Percentiles rank a stretch among this genome's conserved stretches.
Evolutionary conservation across 768 basidiomycete species (phyloP).

Genomic region (Pleurotus ostreatus): DNA sequence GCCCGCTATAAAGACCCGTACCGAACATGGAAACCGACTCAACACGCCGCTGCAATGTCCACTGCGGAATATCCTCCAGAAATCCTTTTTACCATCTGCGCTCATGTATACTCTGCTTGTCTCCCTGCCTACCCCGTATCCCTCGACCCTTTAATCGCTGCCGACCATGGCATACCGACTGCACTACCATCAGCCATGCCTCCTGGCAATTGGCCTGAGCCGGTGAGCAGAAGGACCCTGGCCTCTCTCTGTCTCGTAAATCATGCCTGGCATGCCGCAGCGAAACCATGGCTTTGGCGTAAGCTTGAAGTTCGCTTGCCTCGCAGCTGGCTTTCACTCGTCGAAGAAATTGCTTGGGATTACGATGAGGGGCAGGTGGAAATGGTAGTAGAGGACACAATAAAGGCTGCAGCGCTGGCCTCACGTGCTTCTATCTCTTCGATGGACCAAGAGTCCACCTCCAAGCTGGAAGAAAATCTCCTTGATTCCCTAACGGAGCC

Average conservation of each 20-base stretch:
- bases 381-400: slow-evolving; percentile 49
- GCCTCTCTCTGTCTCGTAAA: slow-evolving; percentile 73
- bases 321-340: slow-evolving; percentile 77
- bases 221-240: slow-evolving; percentile 59
- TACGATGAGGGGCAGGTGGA: slow-evolving; percentile 49
- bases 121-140: slow-evolving; percentile 52
- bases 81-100: slow-evolving; percentile 68
- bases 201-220: slow-evolving; percentile 65
- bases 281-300: slow-evolving; percentile 87
- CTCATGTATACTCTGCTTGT: slow-evolving; percentile 63
- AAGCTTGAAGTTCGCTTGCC: slow-evolving; percentile 81
- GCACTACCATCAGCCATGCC: slow-evolving; percentile 74
- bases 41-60: neutral
- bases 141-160: slow-evolving; percentile 64
- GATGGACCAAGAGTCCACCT: slow-evolving; percentile 35
- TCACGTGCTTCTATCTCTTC: slow-evolving; percentile 44
- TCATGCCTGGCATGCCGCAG: slow-evolving; percentile 73
- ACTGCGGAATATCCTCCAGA: slow-evolving; percentile 47
- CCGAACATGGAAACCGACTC: neutral
- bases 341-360: slow-evolving; percentile 75
- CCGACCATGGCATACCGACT: slow-evolving; percentile 48
- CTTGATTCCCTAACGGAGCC: slow-evolving; percentile 54
- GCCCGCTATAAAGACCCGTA: slow-evolving; percentile 7
- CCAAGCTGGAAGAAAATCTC: slow-evolving; percentile 57
- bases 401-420: slow-evolving; percentile 63